Evolutionary conservation across 305 asterid genomes (phyloP), one percentile per base, ranked within the genome.

Genomic region (Andrographis paniculata): DNA sequence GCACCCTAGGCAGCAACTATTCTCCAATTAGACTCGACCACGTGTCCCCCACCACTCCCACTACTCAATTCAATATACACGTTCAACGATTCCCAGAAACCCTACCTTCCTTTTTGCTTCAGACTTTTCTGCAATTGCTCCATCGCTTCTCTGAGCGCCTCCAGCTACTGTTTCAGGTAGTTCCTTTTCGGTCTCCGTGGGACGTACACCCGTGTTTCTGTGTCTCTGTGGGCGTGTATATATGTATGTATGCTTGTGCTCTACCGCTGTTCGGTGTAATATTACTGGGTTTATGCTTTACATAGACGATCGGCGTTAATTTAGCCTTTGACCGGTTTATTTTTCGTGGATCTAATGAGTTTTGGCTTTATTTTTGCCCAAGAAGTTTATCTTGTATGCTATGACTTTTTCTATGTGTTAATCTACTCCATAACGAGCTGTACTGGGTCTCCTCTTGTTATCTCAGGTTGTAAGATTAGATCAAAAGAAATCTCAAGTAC

Each of bases 111-210:
- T 40, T 28, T 28, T 28, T 28, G 9, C 57, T 51, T 45, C n/a
- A 69, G 57, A 58, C 61, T 74, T 64, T 74, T 63, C 45, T 42
- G 12, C 60, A 44, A 45, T 63, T 31, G 68, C 59, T 74, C 64
- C 64, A 59, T 59, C 52, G 17, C 42, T 69, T 68, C 64, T 66
- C 65, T 48, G 64, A 77, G 69, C 78, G 63, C 64, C 65, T 50
- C 30, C 23, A 16, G 35, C 53, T 60, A 45, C 66, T 42, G 37
- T 55, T 43, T 50, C 55, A 59, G 95, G 86, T 84, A 62, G 52
- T 37, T 19, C 18, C 21, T 50, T 50, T 27, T 51, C n/a, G n/a
- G 28, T 45, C 31, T n/a, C 45, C 35, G 16, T 13, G n/a, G n/a
- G 17, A 9, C 27, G 9, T 28, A 6, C 33, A 28, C 11, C 7